phyloP scores from a whole-genome alignment of 495 filamentous ascomycete species.

The Aspergillus biplanus region DNA sequence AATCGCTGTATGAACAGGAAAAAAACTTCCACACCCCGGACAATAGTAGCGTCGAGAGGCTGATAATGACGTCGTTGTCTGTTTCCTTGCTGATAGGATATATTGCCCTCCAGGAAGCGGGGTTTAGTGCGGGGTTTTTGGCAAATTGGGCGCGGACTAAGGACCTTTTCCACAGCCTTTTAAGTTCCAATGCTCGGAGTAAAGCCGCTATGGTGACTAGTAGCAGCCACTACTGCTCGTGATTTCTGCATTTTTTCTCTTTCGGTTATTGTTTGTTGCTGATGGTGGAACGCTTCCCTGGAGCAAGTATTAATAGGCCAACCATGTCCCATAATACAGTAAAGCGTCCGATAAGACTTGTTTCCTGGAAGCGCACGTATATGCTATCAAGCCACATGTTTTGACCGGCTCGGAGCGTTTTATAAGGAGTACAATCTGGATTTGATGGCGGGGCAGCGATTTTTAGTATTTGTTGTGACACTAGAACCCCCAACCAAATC shows the following conservation, averaged over 20 bases:
- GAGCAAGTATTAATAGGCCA: background rate
- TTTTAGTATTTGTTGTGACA: too few species aligned
- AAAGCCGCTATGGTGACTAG: background rate
- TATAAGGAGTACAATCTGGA: too few species aligned
- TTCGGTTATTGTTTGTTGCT: background rate
- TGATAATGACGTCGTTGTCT: conserved; percentile 8
- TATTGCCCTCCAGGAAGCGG: background rate
- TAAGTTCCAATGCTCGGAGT: background rate
- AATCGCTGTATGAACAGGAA: background rate
- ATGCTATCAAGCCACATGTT: background rate
- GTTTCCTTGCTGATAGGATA: background rate
- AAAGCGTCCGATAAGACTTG: background rate
- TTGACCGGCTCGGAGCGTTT: background rate
- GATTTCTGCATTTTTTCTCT: background rate
- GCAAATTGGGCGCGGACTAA: background rate
- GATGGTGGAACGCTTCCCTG: background rate
- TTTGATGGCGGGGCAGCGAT: too few species aligned
- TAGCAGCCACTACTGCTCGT: background rate
- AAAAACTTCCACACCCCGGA: background rate
- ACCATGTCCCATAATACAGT: background rate
- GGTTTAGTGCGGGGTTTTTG: conserved; percentile 8
- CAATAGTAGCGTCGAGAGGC: conserved; percentile 2
- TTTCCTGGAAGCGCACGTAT: background rate
- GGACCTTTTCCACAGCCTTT: background rate
- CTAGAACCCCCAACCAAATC: too few species aligned